Evolutionary conservation across 106 monocot species (phyloP), one percentile per base, ranked within the genome.

Genomic region (Dendrobium chrysotoxum): DNA sequence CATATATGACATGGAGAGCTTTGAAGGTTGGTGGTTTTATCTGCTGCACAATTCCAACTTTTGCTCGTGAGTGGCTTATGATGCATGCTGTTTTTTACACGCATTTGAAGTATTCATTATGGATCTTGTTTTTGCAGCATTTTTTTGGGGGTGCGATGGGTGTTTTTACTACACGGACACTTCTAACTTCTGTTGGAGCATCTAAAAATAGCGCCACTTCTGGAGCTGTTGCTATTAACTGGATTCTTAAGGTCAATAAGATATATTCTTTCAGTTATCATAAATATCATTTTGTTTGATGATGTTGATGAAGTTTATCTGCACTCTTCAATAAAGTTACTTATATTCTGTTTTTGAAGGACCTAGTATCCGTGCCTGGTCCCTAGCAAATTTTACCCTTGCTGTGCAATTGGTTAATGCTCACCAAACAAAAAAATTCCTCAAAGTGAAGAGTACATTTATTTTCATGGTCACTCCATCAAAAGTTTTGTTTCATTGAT

Each of bases 61-160:
- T 67, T 25, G 10, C 26, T 13, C 17, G 23, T 64, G 18, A 23
- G 23, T 64, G 21, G 8, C 8, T 64, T 64, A 20, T n/a, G 7
- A 64, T 64, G 23, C 64, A 11, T 57, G 16, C 8, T 61, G 61
- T 30, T 42, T 16, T 31, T 31, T 21, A 28, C 47, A 46, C 28
- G 35, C 8, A 31, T 80, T 70, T 44, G 21, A 66, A 25, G 39
- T 45, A 78, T 40, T 75, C 58, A 11, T 74, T 28, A 61, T 45
- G 57, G 1, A 13, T 47, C 46, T 26, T 76, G 47, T 47, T 76
- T 26, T 9, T 85, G 76, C 83, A 99, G 99, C 93, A 99, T 82
- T 95, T 99, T 85, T 99, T 99, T 93, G 98, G 99, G 35, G 99
- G 99, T 79, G 99, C 99, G 28, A 95, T 99, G 99, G 95, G 95